Conservation (phyloP, 2,329 filamentous ascomycete species). For the Zarea fungicola region DNA sequence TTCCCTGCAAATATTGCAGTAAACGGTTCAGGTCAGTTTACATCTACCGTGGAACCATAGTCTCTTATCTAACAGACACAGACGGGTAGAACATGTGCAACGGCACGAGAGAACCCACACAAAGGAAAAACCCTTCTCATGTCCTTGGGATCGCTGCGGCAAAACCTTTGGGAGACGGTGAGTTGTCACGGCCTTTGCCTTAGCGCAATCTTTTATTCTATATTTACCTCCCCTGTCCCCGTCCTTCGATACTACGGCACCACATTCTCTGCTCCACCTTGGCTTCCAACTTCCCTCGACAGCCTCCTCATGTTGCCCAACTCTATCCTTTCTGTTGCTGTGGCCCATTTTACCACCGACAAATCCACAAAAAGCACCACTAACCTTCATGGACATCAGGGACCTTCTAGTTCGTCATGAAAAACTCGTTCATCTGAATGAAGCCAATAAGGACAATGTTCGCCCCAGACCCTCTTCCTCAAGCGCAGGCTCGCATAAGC, state of each 20-base stretch:
- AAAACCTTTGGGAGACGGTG: conserved; percentile 59
- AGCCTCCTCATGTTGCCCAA: conserved; percentile 1
- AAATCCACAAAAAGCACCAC: conserved; percentile 20
- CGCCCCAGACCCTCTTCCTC: conserved; percentile 49
- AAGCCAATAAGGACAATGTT: conserved; percentile 49
- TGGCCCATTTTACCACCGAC: conserved; percentile 9
- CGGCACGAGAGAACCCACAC: conserved; percentile 60
- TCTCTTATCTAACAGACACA: conserved; percentile 22
- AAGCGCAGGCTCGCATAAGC: conserved; percentile 36
- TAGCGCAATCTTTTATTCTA: conserved; percentile 10
- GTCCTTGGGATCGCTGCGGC: conserved; percentile 53
- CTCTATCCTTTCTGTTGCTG: not conserved
- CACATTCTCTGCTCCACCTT: conserved; percentile 8
- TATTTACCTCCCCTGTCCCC: conserved; percentile 11
- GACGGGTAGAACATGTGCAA: conserved; percentile 60
- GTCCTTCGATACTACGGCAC: conserved; percentile 14
- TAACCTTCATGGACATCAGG: conserved; percentile 58
- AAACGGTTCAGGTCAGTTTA: conserved; percentile 51
- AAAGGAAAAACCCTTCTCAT: conserved; percentile 60
- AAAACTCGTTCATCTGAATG: conserved; percentile 60
- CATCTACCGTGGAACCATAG: not conserved
- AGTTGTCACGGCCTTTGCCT: conserved; percentile 26
- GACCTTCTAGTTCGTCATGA: conserved; percentile 59
- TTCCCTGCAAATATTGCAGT: conserved; percentile 59
- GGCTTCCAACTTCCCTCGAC: conserved; percentile 12